These are phyloP conservation scores for Nicotiana benthamiana DNA, from an alignment of 257 asterid genomes.

Conservation along the genomic window DNA sequence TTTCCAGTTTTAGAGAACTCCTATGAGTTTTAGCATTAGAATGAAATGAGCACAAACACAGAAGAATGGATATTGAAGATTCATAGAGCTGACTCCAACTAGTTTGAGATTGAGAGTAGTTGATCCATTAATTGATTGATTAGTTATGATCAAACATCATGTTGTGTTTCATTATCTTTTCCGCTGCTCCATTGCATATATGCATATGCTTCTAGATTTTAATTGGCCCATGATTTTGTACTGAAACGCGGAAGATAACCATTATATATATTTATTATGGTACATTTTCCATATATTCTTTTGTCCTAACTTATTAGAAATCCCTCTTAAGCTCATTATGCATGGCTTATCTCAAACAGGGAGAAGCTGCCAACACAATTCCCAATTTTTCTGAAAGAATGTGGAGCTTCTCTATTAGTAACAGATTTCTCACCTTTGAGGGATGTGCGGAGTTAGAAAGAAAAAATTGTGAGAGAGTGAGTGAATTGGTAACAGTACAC, in stretches of 20 bases:
- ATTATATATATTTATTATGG: not conserved
- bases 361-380: slow-evolving; percentile 77
- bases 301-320: not conserved
- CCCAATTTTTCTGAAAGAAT: slow-evolving; percentile 67
- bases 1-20: not conserved
- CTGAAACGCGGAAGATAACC: not conserved
- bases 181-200: not conserved
- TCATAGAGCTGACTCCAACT: not conserved
- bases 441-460: slow-evolving; percentile 78
- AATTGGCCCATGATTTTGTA: not conserved
- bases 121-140: not conserved
- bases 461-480: slow-evolving; percentile 50
- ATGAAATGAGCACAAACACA: not conserved
- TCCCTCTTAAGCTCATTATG: not conserved
- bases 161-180: not conserved
- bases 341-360: slow-evolving; percentile 33
- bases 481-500: slow-evolving; percentile 54
- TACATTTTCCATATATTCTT: not conserved
- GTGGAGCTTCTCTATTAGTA: slow-evolving; percentile 87
- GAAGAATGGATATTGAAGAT: not conserved
- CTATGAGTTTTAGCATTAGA: not conserved
- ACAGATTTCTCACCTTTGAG: slow-evolving; percentile 92
- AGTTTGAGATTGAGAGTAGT: not conserved
- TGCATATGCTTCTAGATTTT: not conserved
- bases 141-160: not conserved